These are phyloP conservation scores for Cladosporium sp. DNA, from an alignment of 2,329 filamentous ascomycete species.

Conservation along the genomic window DNA sequence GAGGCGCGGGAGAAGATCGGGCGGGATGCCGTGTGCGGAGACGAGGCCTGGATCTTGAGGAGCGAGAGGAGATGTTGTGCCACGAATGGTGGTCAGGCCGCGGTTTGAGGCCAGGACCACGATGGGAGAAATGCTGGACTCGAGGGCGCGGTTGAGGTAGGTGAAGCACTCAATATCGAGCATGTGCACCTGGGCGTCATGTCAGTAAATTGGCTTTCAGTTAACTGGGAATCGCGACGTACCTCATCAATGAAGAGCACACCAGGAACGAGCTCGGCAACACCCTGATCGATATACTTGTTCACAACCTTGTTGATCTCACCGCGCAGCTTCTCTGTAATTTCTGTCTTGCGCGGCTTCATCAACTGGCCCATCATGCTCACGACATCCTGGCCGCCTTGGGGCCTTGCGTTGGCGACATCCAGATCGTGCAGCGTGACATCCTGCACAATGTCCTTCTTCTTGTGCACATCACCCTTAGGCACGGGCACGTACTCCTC, in stretches of 20 bases:
- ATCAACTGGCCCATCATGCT: conserved; percentile 99
- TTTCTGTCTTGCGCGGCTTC: conserved; percentile 99
- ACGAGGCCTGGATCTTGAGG: conserved; percentile 60
- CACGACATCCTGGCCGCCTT: conserved; percentile 98
- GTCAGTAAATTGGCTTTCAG: not conserved
- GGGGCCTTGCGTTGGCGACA: conserved; percentile 87
- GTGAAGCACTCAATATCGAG: conserved; percentile 99
- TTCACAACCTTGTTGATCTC: conserved; percentile 99
- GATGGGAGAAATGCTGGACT: conserved; percentile 90
- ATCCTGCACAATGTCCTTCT: conserved; percentile 99
- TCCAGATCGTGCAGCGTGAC: conserved; percentile 96
- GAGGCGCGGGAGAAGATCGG: conserved; percentile 86
- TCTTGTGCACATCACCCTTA: conserved; percentile 99
- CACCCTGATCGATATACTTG: conserved; percentile 97
- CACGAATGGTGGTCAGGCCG: conserved; percentile 86
- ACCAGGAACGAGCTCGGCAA: conserved; percentile 94
- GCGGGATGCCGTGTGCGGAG: conserved; percentile 87
- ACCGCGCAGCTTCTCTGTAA: conserved; percentile 88
- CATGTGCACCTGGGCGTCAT: conserved; percentile 77
- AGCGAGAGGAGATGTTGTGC: conserved; percentile 42
- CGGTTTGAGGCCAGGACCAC: conserved; percentile 97
- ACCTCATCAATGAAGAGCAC: conserved; percentile 99
- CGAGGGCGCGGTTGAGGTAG: conserved; percentile 95
- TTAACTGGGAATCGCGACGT: conserved; percentile 24
- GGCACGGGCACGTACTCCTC: conserved; percentile 99